These are phyloP conservation scores for Ogataea naganishii DNA, from an alignment of 805 yeast species.

Conservation along the genomic window DNA sequence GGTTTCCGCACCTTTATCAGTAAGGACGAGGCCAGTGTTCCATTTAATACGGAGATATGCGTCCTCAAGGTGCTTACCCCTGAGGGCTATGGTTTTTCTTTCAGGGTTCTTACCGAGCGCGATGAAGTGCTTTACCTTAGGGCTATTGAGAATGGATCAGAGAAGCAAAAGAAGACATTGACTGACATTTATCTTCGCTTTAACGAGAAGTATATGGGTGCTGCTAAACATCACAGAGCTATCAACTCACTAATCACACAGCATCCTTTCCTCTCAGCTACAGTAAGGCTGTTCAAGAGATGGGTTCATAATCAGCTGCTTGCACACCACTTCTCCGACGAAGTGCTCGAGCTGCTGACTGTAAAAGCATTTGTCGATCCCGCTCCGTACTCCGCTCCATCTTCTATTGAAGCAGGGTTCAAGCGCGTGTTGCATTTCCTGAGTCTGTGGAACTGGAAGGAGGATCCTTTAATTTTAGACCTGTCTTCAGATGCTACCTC, in stretches of 20 bases:
- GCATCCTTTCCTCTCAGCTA: slow-evolving; percentile 65
- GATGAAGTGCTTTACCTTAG: slow-evolving; percentile 69
- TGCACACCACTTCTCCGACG: slow-evolving; percentile 64
- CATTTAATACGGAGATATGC: slow-evolving; percentile 52
- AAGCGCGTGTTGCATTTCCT: slow-evolving; percentile 62
- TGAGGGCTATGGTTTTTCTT: slow-evolving; percentile 80
- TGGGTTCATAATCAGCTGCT: slow-evolving; percentile 86
- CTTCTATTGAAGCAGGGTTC: slow-evolving; percentile 74
- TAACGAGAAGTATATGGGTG: slow-evolving; percentile 54
- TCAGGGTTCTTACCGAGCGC: slow-evolving; percentile 73
- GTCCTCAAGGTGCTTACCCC: slow-evolving; percentile 67
- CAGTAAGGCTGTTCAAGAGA: slow-evolving; percentile 75
- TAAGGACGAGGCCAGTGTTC: slow-evolving; percentile 54
- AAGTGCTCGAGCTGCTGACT: slow-evolving; percentile 73
- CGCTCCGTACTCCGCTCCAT: slow-evolving; percentile 76
- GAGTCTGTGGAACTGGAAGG: slow-evolving; percentile 91
- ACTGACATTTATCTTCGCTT: slow-evolving; percentile 59
- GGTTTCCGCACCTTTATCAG: slow-evolving; percentile 55
- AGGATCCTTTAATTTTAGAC: slow-evolving; percentile 75
- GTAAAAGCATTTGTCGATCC: slow-evolving; percentile 81
- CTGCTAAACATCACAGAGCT: slow-evolving; percentile 75
- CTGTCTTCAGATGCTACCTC: slow-evolving; percentile 28
- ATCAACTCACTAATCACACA: slow-evolving; percentile 62
- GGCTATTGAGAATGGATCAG: slow-evolving; percentile 59
- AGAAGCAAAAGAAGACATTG: slow-evolving; percentile 47